Evolutionary conservation across 2,329 filamentous ascomycete species (phyloP).

Genomic region (Neonectria punicea): DNA sequence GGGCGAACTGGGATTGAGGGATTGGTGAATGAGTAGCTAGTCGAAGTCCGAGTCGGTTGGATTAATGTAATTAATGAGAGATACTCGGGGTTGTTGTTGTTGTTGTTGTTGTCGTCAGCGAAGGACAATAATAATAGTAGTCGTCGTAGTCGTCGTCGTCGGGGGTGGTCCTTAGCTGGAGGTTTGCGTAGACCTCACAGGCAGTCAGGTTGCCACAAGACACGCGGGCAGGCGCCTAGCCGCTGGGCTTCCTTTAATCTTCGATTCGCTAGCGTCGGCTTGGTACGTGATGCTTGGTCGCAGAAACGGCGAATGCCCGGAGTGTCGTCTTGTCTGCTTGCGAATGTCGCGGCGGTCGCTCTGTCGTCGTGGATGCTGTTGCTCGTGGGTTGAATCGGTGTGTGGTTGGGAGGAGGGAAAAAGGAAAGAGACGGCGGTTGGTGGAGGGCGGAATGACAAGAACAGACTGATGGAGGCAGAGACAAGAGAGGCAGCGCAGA

Average conservation of each 20-base stretch:
- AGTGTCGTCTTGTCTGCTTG: slow-evolving; percentile 29
- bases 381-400: slow-evolving; percentile 24
- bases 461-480: slow-evolving; percentile 26
- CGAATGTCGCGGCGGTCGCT: slow-evolving; percentile 21
- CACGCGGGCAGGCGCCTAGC: slow-evolving; percentile 38
- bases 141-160: slow-evolving; percentile 39
- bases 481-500: slow-evolving; percentile 29
- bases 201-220: slow-evolving; percentile 38
- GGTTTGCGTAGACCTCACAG: slow-evolving; percentile 41
- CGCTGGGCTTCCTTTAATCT: slow-evolving; percentile 25
- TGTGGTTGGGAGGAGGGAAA: slow-evolving; percentile 29
- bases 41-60: slow-evolving; percentile 27
- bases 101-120: slow-evolving; percentile 25
- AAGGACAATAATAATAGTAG: slow-evolving; percentile 29
- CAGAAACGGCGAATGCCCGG: background rate
- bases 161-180: slow-evolving; percentile 40
- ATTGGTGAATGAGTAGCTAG: slow-evolving; percentile 7
- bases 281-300: slow-evolving; percentile 8
- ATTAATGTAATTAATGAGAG: slow-evolving; percentile 31
- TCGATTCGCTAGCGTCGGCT: slow-evolving; percentile 33
- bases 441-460: slow-evolving; percentile 35
- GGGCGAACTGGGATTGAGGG: slow-evolving; percentile 18
- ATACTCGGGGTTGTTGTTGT: slow-evolving; percentile 25
- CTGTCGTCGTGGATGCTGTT: slow-evolving; percentile 25
- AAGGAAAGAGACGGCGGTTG: slow-evolving; percentile 40